Evolutionary conservation across 352 stramenopile genomes (phyloP).

Genomic region (Pythium rhizo-oryzae): DNA sequence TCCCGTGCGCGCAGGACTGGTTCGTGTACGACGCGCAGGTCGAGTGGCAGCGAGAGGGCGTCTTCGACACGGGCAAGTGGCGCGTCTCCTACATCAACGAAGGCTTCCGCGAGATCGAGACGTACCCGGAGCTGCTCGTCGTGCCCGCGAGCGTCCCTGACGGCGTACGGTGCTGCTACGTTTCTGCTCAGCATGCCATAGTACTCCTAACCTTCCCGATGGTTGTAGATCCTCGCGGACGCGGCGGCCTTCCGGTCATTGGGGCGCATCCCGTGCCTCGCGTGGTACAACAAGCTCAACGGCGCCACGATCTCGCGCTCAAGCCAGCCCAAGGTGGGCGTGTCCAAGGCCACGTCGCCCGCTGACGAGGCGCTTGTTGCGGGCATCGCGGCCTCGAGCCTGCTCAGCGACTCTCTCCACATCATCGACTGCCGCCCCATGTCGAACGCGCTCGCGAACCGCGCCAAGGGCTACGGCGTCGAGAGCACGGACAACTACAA

Average conservation of each 20-base stretch:
- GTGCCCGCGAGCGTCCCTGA: conserved; percentile 91
- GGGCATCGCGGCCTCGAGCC: conserved; percentile 63
- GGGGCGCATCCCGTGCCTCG: conserved; percentile 69
- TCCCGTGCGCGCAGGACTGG: conserved; percentile 68
- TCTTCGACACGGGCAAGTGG: conserved; percentile 72
- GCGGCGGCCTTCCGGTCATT: conserved; percentile 75
- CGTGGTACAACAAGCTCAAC: conserved; percentile 74
- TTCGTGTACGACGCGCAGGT: conserved; percentile 59
- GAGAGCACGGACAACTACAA: conserved; percentile 97
- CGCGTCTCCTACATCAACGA: conserved; percentile 64
- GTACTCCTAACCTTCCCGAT: not conserved
- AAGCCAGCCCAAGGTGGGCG: conserved; percentile 81
- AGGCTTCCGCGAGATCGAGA: conserved; percentile 85
- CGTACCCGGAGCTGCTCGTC: conserved; percentile 94
- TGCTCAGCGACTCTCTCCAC: conserved; percentile 68
- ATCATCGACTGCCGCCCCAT: conserved; percentile 87
- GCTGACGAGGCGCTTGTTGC: conserved; percentile 75
- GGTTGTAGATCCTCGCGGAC: conserved; percentile 61
- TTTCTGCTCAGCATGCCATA: not conserved
- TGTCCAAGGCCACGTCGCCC: conserved; percentile 77
- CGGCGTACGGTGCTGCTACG: conserved; percentile 39
- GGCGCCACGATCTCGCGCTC: conserved; percentile 72
- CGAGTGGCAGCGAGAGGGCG: conserved; percentile 79
- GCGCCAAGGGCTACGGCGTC: conserved; percentile 93
- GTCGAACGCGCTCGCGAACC: conserved; percentile 77